Conservation (phyloP, 371 early-diverging fungal genomes). For the Apophysomyces trapeziformis region DNA sequence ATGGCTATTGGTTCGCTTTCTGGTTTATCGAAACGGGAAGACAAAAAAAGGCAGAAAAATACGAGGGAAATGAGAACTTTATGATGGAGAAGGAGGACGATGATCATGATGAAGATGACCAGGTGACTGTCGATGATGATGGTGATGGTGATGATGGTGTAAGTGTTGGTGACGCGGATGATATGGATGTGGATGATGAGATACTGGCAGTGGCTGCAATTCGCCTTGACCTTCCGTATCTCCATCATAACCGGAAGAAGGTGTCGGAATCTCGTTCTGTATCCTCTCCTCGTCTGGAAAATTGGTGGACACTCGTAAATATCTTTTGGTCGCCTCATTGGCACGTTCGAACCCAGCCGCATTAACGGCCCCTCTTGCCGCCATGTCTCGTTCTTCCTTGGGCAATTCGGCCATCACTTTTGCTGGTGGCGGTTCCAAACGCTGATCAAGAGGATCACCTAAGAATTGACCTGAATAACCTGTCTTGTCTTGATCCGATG, state of each 20-base stretch:
- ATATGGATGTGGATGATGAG: conserved; percentile 1
- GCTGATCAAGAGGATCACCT: neutral
- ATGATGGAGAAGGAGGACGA: too few species aligned
- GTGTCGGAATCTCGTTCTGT: conserved; percentile 23
- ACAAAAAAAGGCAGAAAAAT: too few species aligned
- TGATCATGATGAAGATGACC: too few species aligned
- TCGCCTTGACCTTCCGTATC: conserved; percentile 17
- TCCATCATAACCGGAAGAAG: conserved; percentile 26
- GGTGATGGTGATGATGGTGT: neutral
- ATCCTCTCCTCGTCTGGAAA: conserved; percentile 2
- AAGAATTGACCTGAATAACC: neutral
- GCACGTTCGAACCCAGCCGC: neutral
- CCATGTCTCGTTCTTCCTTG: conserved; percentile 14
- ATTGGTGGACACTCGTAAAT: conserved; percentile 4
- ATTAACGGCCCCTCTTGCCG: conserved; percentile 11
- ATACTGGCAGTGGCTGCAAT: neutral
- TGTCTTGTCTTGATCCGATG: neutral
- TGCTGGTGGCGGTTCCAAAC: neutral
- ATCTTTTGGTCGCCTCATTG: neutral
- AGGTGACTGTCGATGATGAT: neutral
- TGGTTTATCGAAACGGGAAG: too few species aligned
- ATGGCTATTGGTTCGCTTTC: too few species aligned
- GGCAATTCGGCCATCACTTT: neutral
- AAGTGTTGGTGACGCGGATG: neutral
- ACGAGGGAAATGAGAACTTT: too few species aligned